Conservation (phyloP, 306 rosid genomes). For the Ormosia emarginata region DNA sequence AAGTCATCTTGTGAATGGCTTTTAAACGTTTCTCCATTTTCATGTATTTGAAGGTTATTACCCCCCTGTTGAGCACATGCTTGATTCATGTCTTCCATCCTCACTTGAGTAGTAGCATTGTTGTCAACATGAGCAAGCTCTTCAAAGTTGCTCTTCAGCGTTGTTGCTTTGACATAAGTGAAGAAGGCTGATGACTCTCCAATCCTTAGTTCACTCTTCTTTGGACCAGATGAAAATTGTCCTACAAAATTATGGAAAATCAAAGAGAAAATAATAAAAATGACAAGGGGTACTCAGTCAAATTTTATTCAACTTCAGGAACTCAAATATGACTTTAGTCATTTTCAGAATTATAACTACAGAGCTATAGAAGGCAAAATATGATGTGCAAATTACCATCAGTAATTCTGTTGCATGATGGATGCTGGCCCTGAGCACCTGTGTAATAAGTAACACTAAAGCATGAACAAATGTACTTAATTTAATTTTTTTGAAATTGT, state of each 20-base stretch:
- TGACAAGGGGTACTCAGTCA: neutral
- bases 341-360: neutral
- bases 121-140: constrained; percentile 39
- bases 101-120: constrained; percentile 28
- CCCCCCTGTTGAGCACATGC: constrained; percentile 39
- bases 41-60: constrained; percentile 39
- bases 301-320: neutral
- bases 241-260: constrained; percentile 36
- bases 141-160: constrained; percentile 43
- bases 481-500: constrained; percentile 3
- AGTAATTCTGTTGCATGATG: constrained; percentile 6
- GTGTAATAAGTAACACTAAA: neutral
- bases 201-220: constrained; percentile 81
- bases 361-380: neutral
- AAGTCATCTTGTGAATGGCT: constrained; percentile 63
- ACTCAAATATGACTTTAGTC: neutral
- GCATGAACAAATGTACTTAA: neutral
- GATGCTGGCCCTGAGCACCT: constrained; percentile 13
- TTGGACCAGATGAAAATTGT: constrained; percentile 61
- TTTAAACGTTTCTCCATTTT: constrained; percentile 61
- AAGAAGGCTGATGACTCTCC: constrained; percentile 96
- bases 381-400: neutral
- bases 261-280: neutral
- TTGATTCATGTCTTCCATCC: constrained; percentile 41
- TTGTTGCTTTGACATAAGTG: constrained; percentile 70